A percentile compares a stretch with the other conserved stretches of the same genome.
phyloP scores from a whole-genome alignment of 2,329 filamentous ascomycete genomes.

The Chrysosporium keratinophilum region DNA sequence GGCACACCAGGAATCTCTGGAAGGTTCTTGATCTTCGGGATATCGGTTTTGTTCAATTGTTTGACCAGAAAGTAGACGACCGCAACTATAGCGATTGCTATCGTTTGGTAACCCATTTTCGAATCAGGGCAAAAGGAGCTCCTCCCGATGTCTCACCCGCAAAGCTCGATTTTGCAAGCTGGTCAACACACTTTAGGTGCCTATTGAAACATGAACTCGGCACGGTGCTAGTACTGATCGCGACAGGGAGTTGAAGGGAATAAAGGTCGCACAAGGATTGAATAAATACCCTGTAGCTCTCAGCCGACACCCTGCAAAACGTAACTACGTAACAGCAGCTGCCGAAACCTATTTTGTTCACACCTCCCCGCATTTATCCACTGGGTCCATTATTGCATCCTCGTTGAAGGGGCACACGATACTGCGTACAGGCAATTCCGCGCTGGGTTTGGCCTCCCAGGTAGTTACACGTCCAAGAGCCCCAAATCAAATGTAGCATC shows the following conservation, averaged over 20 bases:
- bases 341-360: neutral
- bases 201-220: no score
- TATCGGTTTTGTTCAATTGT: conserved; percentile 43
- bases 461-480: no score
- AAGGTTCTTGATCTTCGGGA: conserved; percentile 51
- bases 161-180: no score
- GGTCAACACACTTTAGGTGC: no score
- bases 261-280: neutral
- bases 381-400: neutral
- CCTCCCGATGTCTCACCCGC: neutral
- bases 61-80: conserved; percentile 33
- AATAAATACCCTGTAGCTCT: neutral
- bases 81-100: conserved; percentile 26
- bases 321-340: neutral
- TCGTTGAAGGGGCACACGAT: neutral
- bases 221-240: neutral
- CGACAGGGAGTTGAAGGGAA: neutral
- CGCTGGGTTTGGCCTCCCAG: neutral
- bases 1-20: conserved; percentile 53
- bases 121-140: neutral
- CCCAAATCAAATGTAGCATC: no score
- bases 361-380: conserved; percentile 2
- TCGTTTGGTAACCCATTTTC: conserved; percentile 14
- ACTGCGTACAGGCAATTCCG: neutral
- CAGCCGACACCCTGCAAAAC: neutral